Conservation (phyloP, 176 grass and related monocot species). For the Neostapfia colusana region DNA sequence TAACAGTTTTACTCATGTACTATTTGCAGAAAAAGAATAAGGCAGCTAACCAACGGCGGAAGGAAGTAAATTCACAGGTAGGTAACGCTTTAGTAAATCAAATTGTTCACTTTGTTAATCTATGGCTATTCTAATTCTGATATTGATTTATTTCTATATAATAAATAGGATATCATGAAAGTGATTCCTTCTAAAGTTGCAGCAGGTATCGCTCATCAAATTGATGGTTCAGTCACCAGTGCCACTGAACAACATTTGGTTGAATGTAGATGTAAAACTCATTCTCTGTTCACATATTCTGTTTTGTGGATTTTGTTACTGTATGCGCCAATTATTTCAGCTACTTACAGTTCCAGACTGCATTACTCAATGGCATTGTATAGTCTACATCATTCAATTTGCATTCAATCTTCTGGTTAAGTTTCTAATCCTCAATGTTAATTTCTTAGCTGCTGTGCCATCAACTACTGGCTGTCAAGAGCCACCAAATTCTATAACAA, state of each 20-base stretch:
- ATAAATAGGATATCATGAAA: conserved; percentile 25
- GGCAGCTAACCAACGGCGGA: neutral
- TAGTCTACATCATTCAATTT: neutral
- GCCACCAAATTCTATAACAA: conserved; percentile 12
- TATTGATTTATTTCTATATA: neutral
- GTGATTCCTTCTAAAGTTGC: neutral
- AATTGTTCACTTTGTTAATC: neutral
- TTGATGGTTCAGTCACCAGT: neutral
- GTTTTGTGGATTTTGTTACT: neutral
- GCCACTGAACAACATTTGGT: conserved; percentile 1
- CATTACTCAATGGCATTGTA: neutral
- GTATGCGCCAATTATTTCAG: neutral
- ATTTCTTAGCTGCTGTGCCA: conserved; percentile 30
- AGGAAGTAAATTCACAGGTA: conserved; percentile 30
- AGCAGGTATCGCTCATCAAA: conserved; percentile 12
- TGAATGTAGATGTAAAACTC: conserved; percentile 46
- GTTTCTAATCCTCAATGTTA: conserved; percentile 13
- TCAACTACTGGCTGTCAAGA: conserved; percentile 16
- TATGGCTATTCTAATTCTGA: conserved; percentile 13
- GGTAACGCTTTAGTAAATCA: conserved; percentile 3
- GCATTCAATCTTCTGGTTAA: neutral
- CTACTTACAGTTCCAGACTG: neutral
- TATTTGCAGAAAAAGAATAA: conserved; percentile 44
- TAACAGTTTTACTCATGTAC: neutral
- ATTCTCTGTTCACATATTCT: conserved; percentile 1